phyloP scores from a whole-genome alignment of 164 flowering plant genomes.

The Echeveria elegans region DNA sequence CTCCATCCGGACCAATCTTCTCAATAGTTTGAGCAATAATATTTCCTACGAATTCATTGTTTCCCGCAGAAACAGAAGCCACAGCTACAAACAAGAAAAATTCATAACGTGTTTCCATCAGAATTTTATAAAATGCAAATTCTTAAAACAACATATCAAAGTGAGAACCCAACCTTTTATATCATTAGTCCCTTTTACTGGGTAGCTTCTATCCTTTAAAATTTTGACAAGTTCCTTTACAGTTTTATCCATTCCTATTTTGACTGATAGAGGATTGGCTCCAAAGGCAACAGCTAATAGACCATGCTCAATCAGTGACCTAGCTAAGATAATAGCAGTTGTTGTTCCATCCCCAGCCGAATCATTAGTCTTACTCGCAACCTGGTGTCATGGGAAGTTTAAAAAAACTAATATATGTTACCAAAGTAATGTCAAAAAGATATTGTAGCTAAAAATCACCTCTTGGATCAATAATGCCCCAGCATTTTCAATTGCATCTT shows the following conservation, averaged over 20 bases:
- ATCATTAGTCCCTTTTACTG: slow-evolving; percentile 54
- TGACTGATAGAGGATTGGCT: slow-evolving; percentile 74
- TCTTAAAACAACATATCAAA: neutral
- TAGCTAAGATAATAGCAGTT: slow-evolving; percentile 83
- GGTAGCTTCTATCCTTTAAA: slow-evolving; percentile 43
- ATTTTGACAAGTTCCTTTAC: slow-evolving; percentile 58
- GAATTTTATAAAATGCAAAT: neutral
- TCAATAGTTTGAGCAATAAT: slow-evolving; percentile 77
- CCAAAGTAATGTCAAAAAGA: too few relatives aligned
- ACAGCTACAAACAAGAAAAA: slow-evolving; percentile 47
- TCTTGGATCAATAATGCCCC: slow-evolving; percentile 79
- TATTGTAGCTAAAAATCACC: slow-evolving; percentile 36
- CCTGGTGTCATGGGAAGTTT: slow-evolving; percentile 32
- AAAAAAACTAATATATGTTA: neutral
- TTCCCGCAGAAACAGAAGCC: slow-evolving; percentile 90
- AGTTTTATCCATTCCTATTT: slow-evolving; percentile 83
- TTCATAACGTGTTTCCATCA: neutral
- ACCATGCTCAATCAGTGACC: slow-evolving; percentile 67
- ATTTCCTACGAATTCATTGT: slow-evolving; percentile 75
- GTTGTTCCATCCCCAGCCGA: slow-evolving; percentile 96
- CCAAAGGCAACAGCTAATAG: slow-evolving; percentile 70
- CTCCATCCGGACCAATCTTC: slow-evolving; percentile 84
- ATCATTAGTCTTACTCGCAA: slow-evolving; percentile 74
- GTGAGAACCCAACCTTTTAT: slow-evolving; percentile 48
- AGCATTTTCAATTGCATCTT: slow-evolving; percentile 76